phyloP scores from a whole-genome alignment of 2,329 filamentous ascomycete genomes.

The Clarireedia sp. region DNA sequence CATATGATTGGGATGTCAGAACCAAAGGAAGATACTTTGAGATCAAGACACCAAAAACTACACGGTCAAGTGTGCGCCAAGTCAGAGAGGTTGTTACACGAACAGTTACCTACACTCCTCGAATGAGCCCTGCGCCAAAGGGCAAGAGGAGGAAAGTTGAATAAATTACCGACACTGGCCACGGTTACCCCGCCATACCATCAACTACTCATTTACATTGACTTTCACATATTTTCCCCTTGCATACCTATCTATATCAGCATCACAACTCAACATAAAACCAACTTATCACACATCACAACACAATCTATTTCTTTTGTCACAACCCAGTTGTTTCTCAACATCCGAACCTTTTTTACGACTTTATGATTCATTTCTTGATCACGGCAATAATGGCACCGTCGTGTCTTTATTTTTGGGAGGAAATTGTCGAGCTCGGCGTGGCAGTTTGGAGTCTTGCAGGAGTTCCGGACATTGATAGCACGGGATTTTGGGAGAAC shows the following conservation, averaged over 20 bases:
- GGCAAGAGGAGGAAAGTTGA: slow-evolving; percentile 81
- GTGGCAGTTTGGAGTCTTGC: slow-evolving; percentile 5
- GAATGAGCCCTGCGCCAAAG: slow-evolving; percentile 82
- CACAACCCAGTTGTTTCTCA: not conserved
- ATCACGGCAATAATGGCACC: slow-evolving; percentile 18
- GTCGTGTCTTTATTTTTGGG: slow-evolving; percentile 8
- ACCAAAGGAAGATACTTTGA: slow-evolving; percentile 59
- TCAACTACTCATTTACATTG: not conserved
- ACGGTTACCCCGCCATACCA: not conserved
- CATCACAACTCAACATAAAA: not conserved
- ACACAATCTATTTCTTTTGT: slow-evolving; percentile 2
- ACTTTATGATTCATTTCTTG: slow-evolving; percentile 24
- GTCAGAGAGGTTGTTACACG: slow-evolving; percentile 90
- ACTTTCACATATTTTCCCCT: not conserved
- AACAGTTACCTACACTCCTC: slow-evolving; percentile 82
- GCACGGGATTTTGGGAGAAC: not conserved
- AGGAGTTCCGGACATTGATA: slow-evolving; percentile 8
- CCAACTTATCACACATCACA: not conserved
- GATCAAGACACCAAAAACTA: slow-evolving; percentile 44
- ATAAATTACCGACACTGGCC: slow-evolving; percentile 24
- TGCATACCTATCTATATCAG: not conserved
- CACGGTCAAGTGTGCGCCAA: slow-evolving; percentile 56
- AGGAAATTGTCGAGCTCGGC: slow-evolving; percentile 4
- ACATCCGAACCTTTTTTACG: slow-evolving; percentile 17
- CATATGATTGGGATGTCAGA: slow-evolving; percentile 71